These are phyloP conservation scores for Auricularia sp. DNA, from an alignment of 768 basidiomycete species.

Conservation along the genomic window DNA sequence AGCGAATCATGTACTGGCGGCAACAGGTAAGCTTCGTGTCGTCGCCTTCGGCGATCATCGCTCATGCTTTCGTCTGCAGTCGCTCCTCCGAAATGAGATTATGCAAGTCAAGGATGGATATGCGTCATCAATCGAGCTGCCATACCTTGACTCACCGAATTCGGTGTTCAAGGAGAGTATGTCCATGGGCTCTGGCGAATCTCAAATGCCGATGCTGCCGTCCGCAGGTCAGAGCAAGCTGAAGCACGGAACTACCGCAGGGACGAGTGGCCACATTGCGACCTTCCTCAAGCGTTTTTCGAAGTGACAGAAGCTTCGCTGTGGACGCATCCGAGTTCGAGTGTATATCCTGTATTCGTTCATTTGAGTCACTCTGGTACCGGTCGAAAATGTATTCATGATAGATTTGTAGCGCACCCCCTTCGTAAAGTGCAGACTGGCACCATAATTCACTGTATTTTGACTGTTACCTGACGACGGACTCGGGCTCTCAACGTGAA, in stretches of 20 bases:
- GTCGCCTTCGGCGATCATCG: too few relatives aligned
- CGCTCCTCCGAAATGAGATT: conserved; percentile 56
- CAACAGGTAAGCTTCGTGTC: conserved; percentile 50
- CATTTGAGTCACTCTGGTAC: too few relatives aligned
- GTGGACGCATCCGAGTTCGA: too few relatives aligned
- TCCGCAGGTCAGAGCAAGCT: not conserved
- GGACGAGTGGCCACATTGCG: not conserved
- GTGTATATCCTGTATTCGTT: too few relatives aligned
- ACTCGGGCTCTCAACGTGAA: too few relatives aligned
- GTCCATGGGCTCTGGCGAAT: conserved; percentile 41
- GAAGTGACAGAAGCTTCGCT: too few relatives aligned
- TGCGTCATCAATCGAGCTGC: conserved; percentile 45
- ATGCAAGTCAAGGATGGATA: conserved; percentile 69
- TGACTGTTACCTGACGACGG: too few relatives aligned
- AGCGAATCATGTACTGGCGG: conserved; percentile 80
- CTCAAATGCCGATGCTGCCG: conserved; percentile 40
- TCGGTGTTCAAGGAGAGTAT: conserved; percentile 32
- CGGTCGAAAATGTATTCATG: too few relatives aligned
- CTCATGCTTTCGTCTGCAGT: not conserved
- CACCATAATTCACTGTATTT: too few relatives aligned
- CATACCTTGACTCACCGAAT: conserved; percentile 28
- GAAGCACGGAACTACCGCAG: not conserved
- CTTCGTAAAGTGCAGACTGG: too few relatives aligned
- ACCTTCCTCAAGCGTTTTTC: too few relatives aligned
- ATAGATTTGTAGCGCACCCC: too few relatives aligned